Base-by-base conservation (phyloP, 345 rosid genomes). In the Xanthoceras sorbifolium region DNA sequence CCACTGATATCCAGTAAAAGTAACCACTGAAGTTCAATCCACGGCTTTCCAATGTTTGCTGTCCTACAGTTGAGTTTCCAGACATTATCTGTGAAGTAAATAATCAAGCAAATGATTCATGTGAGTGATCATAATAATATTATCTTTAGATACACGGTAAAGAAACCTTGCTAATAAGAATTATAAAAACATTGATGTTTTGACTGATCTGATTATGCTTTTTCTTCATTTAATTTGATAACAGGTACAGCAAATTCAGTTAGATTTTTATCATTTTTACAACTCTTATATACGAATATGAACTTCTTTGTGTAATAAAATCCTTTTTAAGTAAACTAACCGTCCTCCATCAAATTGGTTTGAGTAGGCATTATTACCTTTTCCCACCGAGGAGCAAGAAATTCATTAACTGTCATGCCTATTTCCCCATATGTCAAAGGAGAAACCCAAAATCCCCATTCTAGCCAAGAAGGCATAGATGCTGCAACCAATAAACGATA, bases 391-490 rank as follows among this genome's bases (percentile, higher is more conserved):
- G 91, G 88, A 29, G 94, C 86, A 32, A 79, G 84, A 78, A 92
- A 88, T 62, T 92, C 93, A 55, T 90, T 92, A 17, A 85, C 74
- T 36, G 90, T 79, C 64, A 92, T 54, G 52, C 92, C 93, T 66
- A 90, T 90, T 71, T 86, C 86, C 18, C 86, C 94, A 72, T 89
- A 90, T 22, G 91, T 71, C 85, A 90, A 32, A 18, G 93, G 93
- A 71, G 90, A 87, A n/a, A 92, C 69, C 97, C 97, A 89, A 74
- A 90, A 89, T 6, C 87, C 94, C 97, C 94, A 92, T 57, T 72
- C 75, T 80, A 88, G 80, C 90, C 93, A 90, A 12, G 38, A 42
- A 20, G 90, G 90, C 66, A 81, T 57, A 28, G 74, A 76, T 14
- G 75, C 84, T 81, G 80, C 67, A 73, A 31, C 10, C 42, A 9